A percentile compares a stretch with the other conserved stretches of the same genome.
Conservation (phyloP, 352 stramenopile species). For the Globisporangium middletonii region DNA sequence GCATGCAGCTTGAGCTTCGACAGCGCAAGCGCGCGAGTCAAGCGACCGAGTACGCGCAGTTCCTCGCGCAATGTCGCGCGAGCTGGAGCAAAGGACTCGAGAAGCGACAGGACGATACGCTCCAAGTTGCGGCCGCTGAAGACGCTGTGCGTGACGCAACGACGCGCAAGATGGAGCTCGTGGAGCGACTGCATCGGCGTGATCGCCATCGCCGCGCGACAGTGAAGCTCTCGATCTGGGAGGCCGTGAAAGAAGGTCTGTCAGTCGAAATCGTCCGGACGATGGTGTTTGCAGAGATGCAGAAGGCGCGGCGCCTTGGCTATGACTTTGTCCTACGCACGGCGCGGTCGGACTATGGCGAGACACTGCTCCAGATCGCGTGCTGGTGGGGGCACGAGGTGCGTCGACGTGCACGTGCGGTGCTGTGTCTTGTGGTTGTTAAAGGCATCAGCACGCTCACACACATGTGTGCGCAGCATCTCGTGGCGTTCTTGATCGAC, state of each 20-base stretch:
- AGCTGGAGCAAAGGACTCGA: slow-evolving; percentile 38
- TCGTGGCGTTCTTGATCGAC: slow-evolving; percentile 51
- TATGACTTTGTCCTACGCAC: slow-evolving; percentile 50
- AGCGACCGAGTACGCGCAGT: slow-evolving; percentile 17
- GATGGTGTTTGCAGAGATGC: slow-evolving; percentile 53
- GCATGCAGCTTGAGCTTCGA: slow-evolving; percentile 14
- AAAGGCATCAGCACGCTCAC: background rate
- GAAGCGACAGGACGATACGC: slow-evolving; percentile 25
- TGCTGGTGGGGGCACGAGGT: slow-evolving; percentile 68
- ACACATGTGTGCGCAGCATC: slow-evolving; percentile 16
- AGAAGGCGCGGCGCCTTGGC: slow-evolving; percentile 50
- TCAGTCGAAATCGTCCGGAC: slow-evolving; percentile 39
- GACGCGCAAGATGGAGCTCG: slow-evolving; percentile 9
- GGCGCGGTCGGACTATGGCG: slow-evolving; percentile 41
- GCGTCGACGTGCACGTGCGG: background rate
- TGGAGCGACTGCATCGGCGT: slow-evolving; percentile 14
- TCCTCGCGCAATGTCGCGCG: slow-evolving; percentile 27
- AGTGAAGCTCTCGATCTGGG: slow-evolving; percentile 60
- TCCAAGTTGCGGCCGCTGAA: slow-evolving; percentile 5
- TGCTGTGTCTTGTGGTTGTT: background rate
- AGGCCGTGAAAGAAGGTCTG: slow-evolving; percentile 47
- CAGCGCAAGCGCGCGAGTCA: slow-evolving; percentile 13
- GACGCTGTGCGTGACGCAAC: slow-evolving; percentile 5
- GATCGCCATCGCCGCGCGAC: slow-evolving; percentile 22
- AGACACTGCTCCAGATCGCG: slow-evolving; percentile 60